A percentile compares a stretch with the other conserved stretches of the same genome.
phyloP scores from a whole-genome alignment of 2,329 filamentous ascomycete genomes.

The Falciphora oryzae region DNA sequence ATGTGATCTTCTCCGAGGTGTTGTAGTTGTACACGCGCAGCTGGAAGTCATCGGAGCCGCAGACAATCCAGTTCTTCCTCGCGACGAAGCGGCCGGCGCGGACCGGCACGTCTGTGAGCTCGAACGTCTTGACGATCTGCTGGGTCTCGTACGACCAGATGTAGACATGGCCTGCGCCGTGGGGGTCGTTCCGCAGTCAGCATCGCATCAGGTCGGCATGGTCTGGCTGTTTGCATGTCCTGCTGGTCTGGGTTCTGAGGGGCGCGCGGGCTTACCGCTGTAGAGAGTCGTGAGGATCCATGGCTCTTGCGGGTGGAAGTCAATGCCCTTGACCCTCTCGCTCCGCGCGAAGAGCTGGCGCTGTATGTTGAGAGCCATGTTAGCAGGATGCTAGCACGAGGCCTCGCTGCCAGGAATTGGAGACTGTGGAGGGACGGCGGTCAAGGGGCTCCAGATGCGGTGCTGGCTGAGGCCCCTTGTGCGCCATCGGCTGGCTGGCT shows the following conservation, averaged over 20 bases:
- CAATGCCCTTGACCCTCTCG: slow-evolving; percentile 94
- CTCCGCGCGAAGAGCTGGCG: slow-evolving; percentile 64
- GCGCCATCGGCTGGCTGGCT: neutral
- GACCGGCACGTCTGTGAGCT: slow-evolving; percentile 96
- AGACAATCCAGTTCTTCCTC: slow-evolving; percentile 98
- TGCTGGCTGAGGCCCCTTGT: neutral
- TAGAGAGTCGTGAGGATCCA: slow-evolving; percentile 95
- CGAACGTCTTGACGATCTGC: slow-evolving; percentile 96
- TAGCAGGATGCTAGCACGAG: slow-evolving; percentile 13
- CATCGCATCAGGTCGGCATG: neutral
- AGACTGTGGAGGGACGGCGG: neutral
- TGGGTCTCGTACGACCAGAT: slow-evolving; percentile 99
- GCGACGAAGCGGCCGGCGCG: slow-evolving; percentile 94
- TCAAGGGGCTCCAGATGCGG: neutral
- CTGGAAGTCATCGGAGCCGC: slow-evolving; percentile 86
- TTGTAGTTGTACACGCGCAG: slow-evolving; percentile 70
- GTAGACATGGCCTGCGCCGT: slow-evolving; percentile 76
- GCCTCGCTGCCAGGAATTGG: neutral
- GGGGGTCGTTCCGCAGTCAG: slow-evolving; percentile 1
- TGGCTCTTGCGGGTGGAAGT: slow-evolving; percentile 95
- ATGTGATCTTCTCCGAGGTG: slow-evolving; percentile 96
- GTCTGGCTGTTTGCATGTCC: neutral
- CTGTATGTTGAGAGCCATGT: slow-evolving; percentile 20
- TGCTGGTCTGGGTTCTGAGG: neutral
- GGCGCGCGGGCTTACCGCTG: slow-evolving; percentile 58